phyloP scores from a whole-genome alignment of 2,329 filamentous ascomycete genomes.

The Nigrospora sphaerica region DNA sequence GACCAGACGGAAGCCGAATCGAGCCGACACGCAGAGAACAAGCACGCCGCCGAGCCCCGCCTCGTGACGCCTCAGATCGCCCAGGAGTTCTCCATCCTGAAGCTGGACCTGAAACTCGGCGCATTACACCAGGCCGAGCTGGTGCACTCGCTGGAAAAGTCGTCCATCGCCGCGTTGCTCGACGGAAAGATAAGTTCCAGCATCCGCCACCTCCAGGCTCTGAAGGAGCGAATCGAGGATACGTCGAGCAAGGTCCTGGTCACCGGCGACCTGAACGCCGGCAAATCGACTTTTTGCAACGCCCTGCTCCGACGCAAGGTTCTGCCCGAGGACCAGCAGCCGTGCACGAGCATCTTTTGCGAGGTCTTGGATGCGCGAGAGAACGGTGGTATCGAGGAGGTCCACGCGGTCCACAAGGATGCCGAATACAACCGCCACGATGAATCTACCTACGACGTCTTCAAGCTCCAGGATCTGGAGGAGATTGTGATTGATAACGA shows the following conservation, averaged over 20 bases:
- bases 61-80: slow-evolving; percentile 88
- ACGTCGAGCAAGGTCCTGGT: slow-evolving; percentile 95
- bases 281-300: slow-evolving; percentile 98
- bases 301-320: slow-evolving; percentile 89
- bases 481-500: slow-evolving; percentile 84
- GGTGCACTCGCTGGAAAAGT: slow-evolving; percentile 90
- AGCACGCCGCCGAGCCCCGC: slow-evolving; percentile 61
- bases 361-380: slow-evolving; percentile 90
- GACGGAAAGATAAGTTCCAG: slow-evolving; percentile 94
- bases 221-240: slow-evolving; percentile 93
- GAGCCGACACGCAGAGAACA: slow-evolving; percentile 61
- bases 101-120: slow-evolving; percentile 88
- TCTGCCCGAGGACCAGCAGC: slow-evolving; percentile 92
- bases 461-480: slow-evolving; percentile 69
- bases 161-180: slow-evolving; percentile 79
- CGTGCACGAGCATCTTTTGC: slow-evolving; percentile 97
- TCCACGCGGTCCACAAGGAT: slow-evolving; percentile 87
- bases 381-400: slow-evolving; percentile 87
- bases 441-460: slow-evolving; percentile 91
- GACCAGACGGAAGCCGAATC: slow-evolving; percentile 59
- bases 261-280: slow-evolving; percentile 92
- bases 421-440: slow-evolving; percentile 77
- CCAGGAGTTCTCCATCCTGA: slow-evolving; percentile 91
- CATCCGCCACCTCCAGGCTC: slow-evolving; percentile 78
- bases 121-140: slow-evolving; percentile 80